Evolutionary conservation across 305 asterid genomes (phyloP).

Genomic region (Nicotiana rustica): DNA sequence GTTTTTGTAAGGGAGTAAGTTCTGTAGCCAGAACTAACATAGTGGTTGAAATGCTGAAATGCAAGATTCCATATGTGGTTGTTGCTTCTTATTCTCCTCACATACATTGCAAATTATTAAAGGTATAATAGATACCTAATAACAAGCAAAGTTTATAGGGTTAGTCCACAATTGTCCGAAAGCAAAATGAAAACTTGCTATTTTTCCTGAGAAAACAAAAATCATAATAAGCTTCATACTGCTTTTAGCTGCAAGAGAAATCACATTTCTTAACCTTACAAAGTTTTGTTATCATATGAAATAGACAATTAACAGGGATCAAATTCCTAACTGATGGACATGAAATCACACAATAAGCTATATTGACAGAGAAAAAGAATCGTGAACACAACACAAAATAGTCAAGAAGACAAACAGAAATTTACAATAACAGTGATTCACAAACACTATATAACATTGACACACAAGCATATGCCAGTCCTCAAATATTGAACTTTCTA

Average conservation of each 20-base stretch:
- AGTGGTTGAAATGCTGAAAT: constrained; percentile 56
- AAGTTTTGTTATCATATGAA: constrained; percentile 1
- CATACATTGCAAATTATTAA: constrained; percentile 68
- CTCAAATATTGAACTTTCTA: neutral
- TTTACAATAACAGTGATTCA: neutral
- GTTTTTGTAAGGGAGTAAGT: constrained; percentile 54
- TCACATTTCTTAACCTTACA: neutral
- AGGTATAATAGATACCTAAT: constrained; percentile 38
- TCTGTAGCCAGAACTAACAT: constrained; percentile 48
- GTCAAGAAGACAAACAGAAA: neutral
- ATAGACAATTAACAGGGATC: constrained; percentile 20
- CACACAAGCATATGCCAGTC: neutral
- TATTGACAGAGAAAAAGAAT: neutral
- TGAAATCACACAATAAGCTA: neutral
- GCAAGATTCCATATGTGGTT: constrained; percentile 60
- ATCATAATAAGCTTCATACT: neutral
- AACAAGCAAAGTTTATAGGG: constrained; percentile 31
- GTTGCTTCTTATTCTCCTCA: constrained; percentile 63
- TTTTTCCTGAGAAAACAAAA: neutral
- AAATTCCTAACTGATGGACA: constrained; percentile 25
- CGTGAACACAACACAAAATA: neutral
- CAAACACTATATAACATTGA: neutral
- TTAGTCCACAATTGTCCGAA: constrained; percentile 32
- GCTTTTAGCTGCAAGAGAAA: constrained; percentile 20
- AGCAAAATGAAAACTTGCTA: constrained; percentile 31